These are phyloP conservation scores for Yarrowia divulgata DNA, from an alignment of 805 yeast genomes.

Conservation along the genomic window DNA sequence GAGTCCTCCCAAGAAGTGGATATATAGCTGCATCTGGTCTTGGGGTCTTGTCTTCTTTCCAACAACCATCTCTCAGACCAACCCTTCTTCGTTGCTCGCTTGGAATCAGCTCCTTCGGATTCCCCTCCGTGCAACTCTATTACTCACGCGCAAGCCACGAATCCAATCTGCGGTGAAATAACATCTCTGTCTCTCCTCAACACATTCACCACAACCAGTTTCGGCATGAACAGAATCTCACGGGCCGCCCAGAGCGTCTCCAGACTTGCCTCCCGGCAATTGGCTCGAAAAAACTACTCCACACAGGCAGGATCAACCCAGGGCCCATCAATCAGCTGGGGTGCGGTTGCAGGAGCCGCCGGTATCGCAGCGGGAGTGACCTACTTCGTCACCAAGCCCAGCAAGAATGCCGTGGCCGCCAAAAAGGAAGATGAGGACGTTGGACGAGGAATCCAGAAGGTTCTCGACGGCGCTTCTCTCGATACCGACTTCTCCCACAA, in stretches of 20 bases:
- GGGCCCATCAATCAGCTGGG: slow-evolving; percentile 11
- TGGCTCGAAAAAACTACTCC: slow-evolving; percentile 7
- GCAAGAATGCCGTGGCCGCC: neutral
- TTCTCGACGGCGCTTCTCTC: slow-evolving; percentile 21
- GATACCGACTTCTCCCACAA: slow-evolving; percentile 30
- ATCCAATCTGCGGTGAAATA: slow-evolving; percentile 14
- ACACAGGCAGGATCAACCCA: slow-evolving; percentile 29
- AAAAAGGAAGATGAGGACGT: neutral
- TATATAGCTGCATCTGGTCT: slow-evolving; percentile 6
- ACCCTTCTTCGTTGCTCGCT: neutral
- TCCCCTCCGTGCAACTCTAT: slow-evolving; percentile 19
- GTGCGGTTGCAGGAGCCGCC: slow-evolving; percentile 27
- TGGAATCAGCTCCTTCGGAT: neutral
- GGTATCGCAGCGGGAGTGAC: slow-evolving; percentile 32
- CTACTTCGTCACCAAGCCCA: slow-evolving; percentile 22
- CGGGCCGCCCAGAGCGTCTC: slow-evolving; percentile 35
- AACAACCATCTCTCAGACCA: neutral
- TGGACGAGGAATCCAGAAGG: slow-evolving; percentile 32
- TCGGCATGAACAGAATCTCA: slow-evolving; percentile 32
- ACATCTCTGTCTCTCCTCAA: neutral
- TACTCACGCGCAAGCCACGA: slow-evolving; percentile 27
- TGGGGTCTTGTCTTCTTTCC: too few relatives aligned
- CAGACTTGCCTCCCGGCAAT: slow-evolving; percentile 31
- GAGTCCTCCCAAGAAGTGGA: neutral
- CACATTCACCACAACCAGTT: neutral